These are phyloP conservation scores for Malus hybrid DNA, from an alignment of 331 rosid genomes.

Conservation along the genomic window DNA sequence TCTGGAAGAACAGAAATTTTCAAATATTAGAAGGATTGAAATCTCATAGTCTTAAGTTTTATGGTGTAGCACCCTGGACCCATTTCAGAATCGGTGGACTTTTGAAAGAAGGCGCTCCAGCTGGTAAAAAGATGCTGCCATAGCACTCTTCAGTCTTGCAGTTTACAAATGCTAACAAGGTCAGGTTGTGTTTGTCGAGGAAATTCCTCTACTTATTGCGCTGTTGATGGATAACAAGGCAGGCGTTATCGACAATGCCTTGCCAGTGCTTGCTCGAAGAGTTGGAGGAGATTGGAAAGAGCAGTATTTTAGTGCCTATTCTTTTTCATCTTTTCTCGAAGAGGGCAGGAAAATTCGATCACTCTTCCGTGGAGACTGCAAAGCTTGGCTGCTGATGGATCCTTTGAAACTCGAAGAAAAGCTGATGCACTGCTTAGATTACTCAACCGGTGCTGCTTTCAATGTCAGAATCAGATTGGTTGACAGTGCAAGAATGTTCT, in stretches of 20 bases:
- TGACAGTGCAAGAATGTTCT: constrained; percentile 12
- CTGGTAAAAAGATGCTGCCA: constrained; percentile 75
- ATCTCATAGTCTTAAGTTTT: neutral
- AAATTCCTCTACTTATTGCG: constrained; percentile 49
- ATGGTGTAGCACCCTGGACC: neutral
- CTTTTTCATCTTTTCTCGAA: constrained; percentile 66
- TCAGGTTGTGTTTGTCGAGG: constrained; percentile 44
- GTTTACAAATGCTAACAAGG: constrained; percentile 65
- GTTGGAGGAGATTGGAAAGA: constrained; percentile 54
- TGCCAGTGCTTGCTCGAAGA: constrained; percentile 69
- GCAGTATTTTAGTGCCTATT: constrained; percentile 50
- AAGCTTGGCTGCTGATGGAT: too few species aligned
- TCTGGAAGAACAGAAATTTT: neutral
- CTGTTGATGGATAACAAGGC: constrained; percentile 76
- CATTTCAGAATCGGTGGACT: constrained; percentile 47
- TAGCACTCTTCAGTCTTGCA: constrained; percentile 72
- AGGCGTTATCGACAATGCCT: constrained; percentile 63
- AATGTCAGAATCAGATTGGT: constrained; percentile 38
- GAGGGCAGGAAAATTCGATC: constrained; percentile 77
- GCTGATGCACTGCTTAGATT: too few species aligned
- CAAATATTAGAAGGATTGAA: neutral
- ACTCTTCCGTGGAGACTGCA: constrained; percentile 56
- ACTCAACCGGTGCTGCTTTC: constrained; percentile 43
- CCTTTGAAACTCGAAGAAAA: too few species aligned
- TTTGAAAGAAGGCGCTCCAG: constrained; percentile 56